Percentiles rank a stretch among this genome's conserved stretches.
Evolutionary conservation across 2,329 filamentous ascomycete species (phyloP).

Genomic region (Geosmithia putterillii): DNA sequence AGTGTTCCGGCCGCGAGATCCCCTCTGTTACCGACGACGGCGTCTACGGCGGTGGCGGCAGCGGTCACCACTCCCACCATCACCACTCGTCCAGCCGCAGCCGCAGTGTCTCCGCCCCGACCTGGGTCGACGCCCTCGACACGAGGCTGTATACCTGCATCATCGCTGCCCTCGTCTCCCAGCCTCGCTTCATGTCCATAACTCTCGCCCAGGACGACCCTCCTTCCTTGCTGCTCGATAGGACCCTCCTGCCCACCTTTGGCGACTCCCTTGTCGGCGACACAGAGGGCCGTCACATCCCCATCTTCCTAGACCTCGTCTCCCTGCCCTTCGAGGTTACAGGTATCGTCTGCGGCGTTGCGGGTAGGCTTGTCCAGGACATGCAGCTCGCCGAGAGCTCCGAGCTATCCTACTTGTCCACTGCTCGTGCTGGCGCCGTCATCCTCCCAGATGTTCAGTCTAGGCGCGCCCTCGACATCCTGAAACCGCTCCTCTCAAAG

Average conservation of each 20-base stretch:
- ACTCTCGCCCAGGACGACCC: conserved; percentile 64
- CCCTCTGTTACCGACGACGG: conserved; percentile 18
- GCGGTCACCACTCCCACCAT: background rate
- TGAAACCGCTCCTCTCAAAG: conserved; percentile 39
- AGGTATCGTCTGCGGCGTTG: conserved; percentile 90
- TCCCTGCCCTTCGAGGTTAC: conserved; percentile 77
- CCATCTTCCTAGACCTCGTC: conserved; percentile 78
- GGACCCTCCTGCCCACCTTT: conserved; percentile 50
- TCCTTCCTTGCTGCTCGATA: conserved; percentile 62
- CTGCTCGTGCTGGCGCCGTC: conserved; percentile 77
- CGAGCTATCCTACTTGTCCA: conserved; percentile 85
- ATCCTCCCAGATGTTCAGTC: conserved; percentile 70
- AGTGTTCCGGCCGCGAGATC: conserved; percentile 59
- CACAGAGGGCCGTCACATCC: conserved; percentile 60
- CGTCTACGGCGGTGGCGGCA: conserved; percentile 13
- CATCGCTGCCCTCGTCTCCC: conserved; percentile 46
- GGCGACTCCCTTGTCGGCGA: conserved; percentile 66
- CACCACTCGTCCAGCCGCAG: conserved; percentile 23
- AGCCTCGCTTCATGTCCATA: conserved; percentile 60
- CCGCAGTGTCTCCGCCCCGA: conserved; percentile 21
- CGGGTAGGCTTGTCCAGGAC: conserved; percentile 66
- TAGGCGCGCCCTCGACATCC: conserved; percentile 57
- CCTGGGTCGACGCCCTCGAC: conserved; percentile 49
- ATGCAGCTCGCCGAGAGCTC: conserved; percentile 44
- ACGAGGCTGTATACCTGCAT: conserved; percentile 51